These are phyloP conservation scores for Tricholoma sp. DNA, from an alignment of 768 basidiomycete genomes.

Conservation along the genomic window DNA sequence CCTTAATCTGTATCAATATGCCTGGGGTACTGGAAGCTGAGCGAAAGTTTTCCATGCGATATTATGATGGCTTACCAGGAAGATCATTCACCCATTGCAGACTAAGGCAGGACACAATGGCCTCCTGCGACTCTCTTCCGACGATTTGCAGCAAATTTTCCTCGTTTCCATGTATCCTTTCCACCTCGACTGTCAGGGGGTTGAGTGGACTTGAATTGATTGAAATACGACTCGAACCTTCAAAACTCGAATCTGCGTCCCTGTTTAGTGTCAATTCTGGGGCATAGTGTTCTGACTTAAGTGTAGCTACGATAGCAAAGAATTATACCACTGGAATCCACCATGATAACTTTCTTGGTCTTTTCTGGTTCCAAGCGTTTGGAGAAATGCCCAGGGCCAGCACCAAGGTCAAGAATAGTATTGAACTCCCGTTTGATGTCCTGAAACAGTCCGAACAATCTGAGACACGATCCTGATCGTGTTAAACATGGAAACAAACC, in stretches of 20 bases:
- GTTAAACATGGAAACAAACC: constrained; percentile 36
- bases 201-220: constrained; percentile 4
- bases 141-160: constrained; percentile 69
- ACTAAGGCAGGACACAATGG: constrained; percentile 85
- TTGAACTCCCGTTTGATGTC: constrained; percentile 86
- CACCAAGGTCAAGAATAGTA: constrained; percentile 80
- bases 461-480: not conserved
- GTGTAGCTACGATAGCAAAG: not conserved
- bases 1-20: constrained; percentile 78
- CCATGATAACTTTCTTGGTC: constrained; percentile 70
- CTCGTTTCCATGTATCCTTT: constrained; percentile 79
- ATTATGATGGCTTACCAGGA: constrained; percentile 53
- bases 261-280: constrained; percentile 68
- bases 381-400: constrained; percentile 90
- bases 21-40: constrained; percentile 38
- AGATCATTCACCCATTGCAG: constrained; percentile 98
- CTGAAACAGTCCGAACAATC: constrained; percentile 33
- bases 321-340: constrained; percentile 78
- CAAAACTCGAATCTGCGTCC: constrained; percentile 75
- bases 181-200: constrained; percentile 61
- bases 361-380: constrained; percentile 69
- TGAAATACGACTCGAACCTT: constrained; percentile 44
- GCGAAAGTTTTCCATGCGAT: not conserved
- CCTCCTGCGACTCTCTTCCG: constrained; percentile 77
- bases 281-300: constrained; percentile 1